These are phyloP conservation scores for Botrytis porri DNA, from an alignment of 2,329 filamentous ascomycete species.

Conservation along the genomic window DNA sequence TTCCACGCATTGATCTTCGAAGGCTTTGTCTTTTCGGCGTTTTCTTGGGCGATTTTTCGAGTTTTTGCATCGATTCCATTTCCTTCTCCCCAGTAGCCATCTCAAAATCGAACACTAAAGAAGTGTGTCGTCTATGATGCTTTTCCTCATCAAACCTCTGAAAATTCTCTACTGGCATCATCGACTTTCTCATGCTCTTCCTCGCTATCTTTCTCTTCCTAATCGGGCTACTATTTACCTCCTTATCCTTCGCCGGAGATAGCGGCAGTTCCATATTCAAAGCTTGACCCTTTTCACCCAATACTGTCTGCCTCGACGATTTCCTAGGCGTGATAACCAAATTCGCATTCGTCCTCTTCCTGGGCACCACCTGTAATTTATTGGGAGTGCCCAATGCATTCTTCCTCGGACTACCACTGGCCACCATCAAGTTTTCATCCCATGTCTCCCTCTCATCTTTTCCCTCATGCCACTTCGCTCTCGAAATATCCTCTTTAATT, in stretches of 20 bases:
- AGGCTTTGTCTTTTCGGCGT: slow-evolving; percentile 10
- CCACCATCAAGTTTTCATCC: slow-evolving; percentile 2
- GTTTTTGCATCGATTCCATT: neutral
- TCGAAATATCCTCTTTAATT: slow-evolving; percentile 38
- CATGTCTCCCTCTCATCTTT: slow-evolving; percentile 6
- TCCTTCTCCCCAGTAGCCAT: neutral
- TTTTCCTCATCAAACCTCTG: slow-evolving; percentile 3
- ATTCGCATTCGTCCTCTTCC: slow-evolving; percentile 38
- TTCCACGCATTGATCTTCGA: slow-evolving; percentile 16
- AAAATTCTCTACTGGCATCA: slow-evolving; percentile 6
- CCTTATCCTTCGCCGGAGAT: neutral
- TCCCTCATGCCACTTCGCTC: slow-evolving; percentile 35
- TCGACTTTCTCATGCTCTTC: slow-evolving; percentile 27
- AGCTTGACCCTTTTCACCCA: slow-evolving; percentile 7
- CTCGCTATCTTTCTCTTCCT: slow-evolving; percentile 30
- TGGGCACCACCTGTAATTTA: slow-evolving; percentile 24
- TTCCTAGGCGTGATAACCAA: slow-evolving; percentile 38
- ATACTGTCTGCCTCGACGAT: slow-evolving; percentile 25
- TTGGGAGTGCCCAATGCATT: slow-evolving; percentile 21
- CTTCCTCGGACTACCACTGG: slow-evolving; percentile 22
- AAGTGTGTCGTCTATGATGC: neutral
- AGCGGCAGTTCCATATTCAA: neutral
- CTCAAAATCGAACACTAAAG: slow-evolving; percentile 10
- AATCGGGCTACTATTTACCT: slow-evolving; percentile 15
- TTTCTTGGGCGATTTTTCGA: neutral